phyloP scores from a whole-genome alignment of 495 filamentous ascomycete genomes.

The Penicillium argentinense region DNA sequence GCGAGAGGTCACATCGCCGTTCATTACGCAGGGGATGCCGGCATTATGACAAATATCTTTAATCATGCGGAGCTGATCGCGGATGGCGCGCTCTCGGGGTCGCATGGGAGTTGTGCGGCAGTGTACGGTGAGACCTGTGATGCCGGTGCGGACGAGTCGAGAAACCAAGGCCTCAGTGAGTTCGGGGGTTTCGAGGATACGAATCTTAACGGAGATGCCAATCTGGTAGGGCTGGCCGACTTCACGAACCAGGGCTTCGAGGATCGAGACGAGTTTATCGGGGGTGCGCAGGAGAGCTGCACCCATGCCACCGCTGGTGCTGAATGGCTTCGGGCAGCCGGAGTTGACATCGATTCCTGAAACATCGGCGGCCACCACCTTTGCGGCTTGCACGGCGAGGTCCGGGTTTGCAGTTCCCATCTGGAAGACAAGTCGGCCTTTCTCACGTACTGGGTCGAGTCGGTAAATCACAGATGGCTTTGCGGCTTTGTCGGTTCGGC shows the following conservation, averaged over 20 bases:
- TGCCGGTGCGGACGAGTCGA: slow-evolving; percentile 76
- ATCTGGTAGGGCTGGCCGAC: slow-evolving; percentile 74
- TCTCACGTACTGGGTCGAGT: slow-evolving; percentile 73
- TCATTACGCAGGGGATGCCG: slow-evolving; percentile 90
- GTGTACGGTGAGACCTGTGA: slow-evolving; percentile 88
- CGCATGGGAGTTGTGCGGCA: slow-evolving; percentile 97
- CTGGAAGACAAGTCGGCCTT: slow-evolving; percentile 77
- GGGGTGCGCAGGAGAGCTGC: slow-evolving; percentile 83
- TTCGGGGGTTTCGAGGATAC: slow-evolving; percentile 73
- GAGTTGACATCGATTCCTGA: slow-evolving; percentile 96
- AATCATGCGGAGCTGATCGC: slow-evolving; percentile 82
- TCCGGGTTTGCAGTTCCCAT: slow-evolving; percentile 81
- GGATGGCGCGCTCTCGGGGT: slow-evolving; percentile 80
- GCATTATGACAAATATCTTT: slow-evolving; percentile 71
- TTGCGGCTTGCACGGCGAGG: slow-evolving; percentile 78
- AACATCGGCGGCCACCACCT: slow-evolving; percentile 80
- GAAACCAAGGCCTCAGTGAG: slow-evolving; percentile 73
- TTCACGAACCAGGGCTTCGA: slow-evolving; percentile 75
- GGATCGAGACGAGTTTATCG: slow-evolving; percentile 76
- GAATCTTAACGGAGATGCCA: slow-evolving; percentile 93
- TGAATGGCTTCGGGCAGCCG: slow-evolving; percentile 96
- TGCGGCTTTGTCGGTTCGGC: slow-evolving; percentile 42
- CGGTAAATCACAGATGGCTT: slow-evolving; percentile 80
- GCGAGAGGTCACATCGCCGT: slow-evolving; percentile 79
- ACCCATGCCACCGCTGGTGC: slow-evolving; percentile 88